A percentile compares a stretch with the other conserved stretches of the same genome.
phyloP scores from a whole-genome alignment of 495 filamentous ascomycete species.

The Amorphotheca resinae region DNA sequence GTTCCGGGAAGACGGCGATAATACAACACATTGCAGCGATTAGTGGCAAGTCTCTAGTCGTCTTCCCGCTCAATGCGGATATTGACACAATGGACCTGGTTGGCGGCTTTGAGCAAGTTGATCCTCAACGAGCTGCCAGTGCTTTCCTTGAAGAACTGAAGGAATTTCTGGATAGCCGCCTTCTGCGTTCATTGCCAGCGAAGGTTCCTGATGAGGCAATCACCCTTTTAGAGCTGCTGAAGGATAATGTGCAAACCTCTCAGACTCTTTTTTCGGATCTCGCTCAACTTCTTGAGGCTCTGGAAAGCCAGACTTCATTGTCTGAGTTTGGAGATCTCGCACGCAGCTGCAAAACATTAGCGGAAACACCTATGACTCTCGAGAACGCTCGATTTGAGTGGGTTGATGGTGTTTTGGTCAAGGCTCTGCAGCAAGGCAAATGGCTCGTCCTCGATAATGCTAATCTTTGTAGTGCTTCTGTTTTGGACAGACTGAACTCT shows the following conservation, averaged over 20 bases:
- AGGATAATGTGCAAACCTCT: constrained; percentile 12
- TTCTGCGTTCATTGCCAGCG: constrained; percentile 36
- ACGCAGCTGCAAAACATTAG: constrained; percentile 25
- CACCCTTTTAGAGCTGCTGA: constrained; percentile 29
- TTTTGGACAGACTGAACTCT: constrained; percentile 90
- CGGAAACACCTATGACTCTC: constrained; percentile 30
- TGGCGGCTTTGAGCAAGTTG: constrained; percentile 91
- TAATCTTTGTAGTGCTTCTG: constrained; percentile 88
- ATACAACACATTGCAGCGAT: constrained; percentile 68
- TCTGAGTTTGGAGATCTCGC: constrained; percentile 10
- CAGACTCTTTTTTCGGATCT: constrained; percentile 19
- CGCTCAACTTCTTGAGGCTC: not conserved
- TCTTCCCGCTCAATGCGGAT: constrained; percentile 78
- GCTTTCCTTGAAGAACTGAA: constrained; percentile 41
- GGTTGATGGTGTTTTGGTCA: constrained; percentile 84
- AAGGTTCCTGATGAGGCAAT: constrained; percentile 30
- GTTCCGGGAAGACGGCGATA: constrained; percentile 72
- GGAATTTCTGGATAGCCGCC: constrained; percentile 37
- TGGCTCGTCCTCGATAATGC: constrained; percentile 97
- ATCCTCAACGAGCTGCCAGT: constrained; percentile 56
- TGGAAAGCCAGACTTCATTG: constrained; percentile 10
- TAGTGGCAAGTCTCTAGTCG: constrained; percentile 57
- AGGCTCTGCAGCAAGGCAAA: constrained; percentile 70
- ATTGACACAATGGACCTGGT: constrained; percentile 95
- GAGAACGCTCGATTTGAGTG: constrained; percentile 81